These are phyloP conservation scores for Acer saccharum DNA, from an alignment of 345 rosid species.

Conservation along the genomic window DNA sequence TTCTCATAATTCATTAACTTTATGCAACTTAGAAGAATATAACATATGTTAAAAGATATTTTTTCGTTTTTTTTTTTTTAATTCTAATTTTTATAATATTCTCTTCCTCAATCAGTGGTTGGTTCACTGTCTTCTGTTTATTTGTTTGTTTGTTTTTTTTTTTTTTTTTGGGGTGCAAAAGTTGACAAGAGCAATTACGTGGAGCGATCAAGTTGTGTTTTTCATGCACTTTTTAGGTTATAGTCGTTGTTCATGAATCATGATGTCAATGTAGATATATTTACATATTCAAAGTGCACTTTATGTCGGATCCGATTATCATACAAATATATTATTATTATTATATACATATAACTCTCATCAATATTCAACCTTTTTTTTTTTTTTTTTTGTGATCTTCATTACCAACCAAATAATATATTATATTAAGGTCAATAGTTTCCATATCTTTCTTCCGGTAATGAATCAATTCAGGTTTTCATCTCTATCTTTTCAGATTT, in stretches of 20 bases:
- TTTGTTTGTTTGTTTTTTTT: too few species aligned
- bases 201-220: not conserved
- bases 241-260: not conserved
- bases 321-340: not conserved
- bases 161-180: too few species aligned
- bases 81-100: too few species aligned
- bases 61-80: too few species aligned
- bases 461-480: too few species aligned
- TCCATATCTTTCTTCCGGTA: not conserved
- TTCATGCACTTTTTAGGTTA: not conserved
- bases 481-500: too few species aligned
- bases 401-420: not conserved
- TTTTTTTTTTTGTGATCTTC: not conserved
- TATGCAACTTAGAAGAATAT: too few species aligned
- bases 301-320: conserved; percentile 8
- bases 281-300: not conserved
- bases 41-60: too few species aligned
- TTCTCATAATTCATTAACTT: too few species aligned
- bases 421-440: not conserved
- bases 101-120: too few species aligned
- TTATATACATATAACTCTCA: too few species aligned
- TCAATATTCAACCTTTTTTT: too few species aligned
- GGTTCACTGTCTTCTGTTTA: not conserved
- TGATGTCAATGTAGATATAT: not conserved
- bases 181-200: not conserved